Evolutionary conservation across 352 stramenopile genomes (phyloP), one percentile per base, ranked within the genome.

Genomic region (Discostella stelligera): DNA sequence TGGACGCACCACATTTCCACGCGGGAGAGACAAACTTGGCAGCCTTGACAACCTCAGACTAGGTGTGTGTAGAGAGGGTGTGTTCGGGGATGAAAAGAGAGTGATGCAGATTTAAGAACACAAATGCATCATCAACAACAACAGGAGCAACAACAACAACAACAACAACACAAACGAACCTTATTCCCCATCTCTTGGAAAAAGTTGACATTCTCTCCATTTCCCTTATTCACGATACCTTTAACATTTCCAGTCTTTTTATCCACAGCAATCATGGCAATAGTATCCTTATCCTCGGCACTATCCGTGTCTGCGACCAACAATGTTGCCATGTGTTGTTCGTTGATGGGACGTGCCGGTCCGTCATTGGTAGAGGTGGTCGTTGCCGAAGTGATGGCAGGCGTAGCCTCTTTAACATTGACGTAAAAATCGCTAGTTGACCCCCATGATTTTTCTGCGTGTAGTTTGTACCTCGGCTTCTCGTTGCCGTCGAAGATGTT

Each of bases 211-310:
- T 53, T 7, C 3, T 54, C 37, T 16, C 32, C 41, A 7, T n/a
- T 21, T 8, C 14, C 16, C 10, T 39, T 50, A 39, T 53, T 66
- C 0, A 50, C 18, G n/a, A 66, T 66, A 21, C 59, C 59, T 0
- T 39, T 30, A 32, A 66, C 59, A 14, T 39, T 14, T 9, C 23
- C 23, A 2, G 39, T 44, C 20, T 10, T 21, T n/a, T 4, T 13
- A 32, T 66, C 59, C 18, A 66, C 59, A 14, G 39, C 11, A 2
- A 66, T 23, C 5, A 66, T 18, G 8, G 14, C 59, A 11, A 66
- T 18, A 9, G 37, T 27, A 44, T 44, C 7, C 37, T 44, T 44
- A 3, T 44, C 37, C 37, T 44, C 37, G 11, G 37, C 7, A 2
- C 59, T 23, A 2, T 18, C 14, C 2, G 23, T 23, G 59, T 54